These are phyloP conservation scores for Fusarium irregulare DNA, from an alignment of 2,329 filamentous ascomycete genomes.

Conservation along the genomic window DNA sequence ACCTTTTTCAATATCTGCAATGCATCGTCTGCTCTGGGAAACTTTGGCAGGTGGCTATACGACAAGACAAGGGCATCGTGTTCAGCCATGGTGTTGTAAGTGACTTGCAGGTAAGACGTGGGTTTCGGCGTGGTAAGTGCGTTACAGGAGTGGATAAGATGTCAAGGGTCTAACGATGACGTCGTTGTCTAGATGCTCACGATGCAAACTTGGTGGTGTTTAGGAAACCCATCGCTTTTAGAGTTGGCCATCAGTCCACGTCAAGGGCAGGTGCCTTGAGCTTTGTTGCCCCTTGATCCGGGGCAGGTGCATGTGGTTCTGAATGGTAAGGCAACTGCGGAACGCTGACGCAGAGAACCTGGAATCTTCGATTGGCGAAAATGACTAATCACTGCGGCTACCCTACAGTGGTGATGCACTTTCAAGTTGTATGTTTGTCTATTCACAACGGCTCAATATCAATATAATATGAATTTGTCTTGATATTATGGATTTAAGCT, in stretches of 20 bases:
- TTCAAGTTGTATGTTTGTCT: neutral
- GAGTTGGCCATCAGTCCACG: conserved; percentile 29
- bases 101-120: conserved; percentile 8
- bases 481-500: neutral
- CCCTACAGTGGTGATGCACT: neutral
- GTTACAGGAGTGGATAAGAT: neutral
- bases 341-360: conserved; percentile 36
- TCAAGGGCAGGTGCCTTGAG: conserved; percentile 44
- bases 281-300: conserved; percentile 16
- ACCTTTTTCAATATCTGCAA: conserved; percentile 77
- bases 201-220: neutral
- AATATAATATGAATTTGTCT: neutral
- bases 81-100: conserved; percentile 37
- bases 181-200: neutral
- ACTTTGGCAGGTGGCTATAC: conserved; percentile 61
- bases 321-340: neutral
- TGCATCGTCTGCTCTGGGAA: conserved; percentile 62
- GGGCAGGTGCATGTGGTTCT: conserved; percentile 17
- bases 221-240: neutral
- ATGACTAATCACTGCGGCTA: conserved; percentile 40
- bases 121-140: neutral
- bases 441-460: neutral
- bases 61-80: conserved; percentile 59
- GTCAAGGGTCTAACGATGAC: conserved; percentile 6
- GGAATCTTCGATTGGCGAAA: conserved; percentile 38